Evolutionary conservation across 2,329 filamentous ascomycete genomes (phyloP), one percentile per base, ranked within the genome.

Genomic region (Fusarium sp.): DNA sequence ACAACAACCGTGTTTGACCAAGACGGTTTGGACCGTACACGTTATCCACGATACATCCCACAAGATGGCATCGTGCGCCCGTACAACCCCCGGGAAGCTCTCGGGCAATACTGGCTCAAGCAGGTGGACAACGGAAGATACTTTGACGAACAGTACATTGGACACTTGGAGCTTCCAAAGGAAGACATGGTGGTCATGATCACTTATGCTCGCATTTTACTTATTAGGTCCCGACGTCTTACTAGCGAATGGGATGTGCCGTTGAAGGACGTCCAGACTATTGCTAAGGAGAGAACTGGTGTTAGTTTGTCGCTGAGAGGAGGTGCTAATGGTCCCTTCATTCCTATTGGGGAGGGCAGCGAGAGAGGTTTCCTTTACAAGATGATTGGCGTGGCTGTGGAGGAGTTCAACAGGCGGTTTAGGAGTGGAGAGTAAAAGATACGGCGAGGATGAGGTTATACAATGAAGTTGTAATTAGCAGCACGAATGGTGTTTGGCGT

Each of bases 81-180:
- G 0, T 99, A 97, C 84, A 94, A 91, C 59, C 93, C 97, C 78
- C 93, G 96, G 48, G 96, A 99, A 84, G 94, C 96, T 0, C 89
- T 99, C 5, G 96, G 96, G 1, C 96, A 99, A 80, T 98, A 94
- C 84, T 99, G 96, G 97, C 90, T 99, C 70, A 99, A 99, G 86
- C 97, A 97, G 63, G 90, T 97, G 13, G 96, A 99, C 81, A 96
- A 98, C 71, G 96, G 96, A 67, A 96, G 94, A 80, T 98, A 95
- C 85, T 99, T 99, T 87, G 92, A 97, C 82, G 96, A 99, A 81
- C 88, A 94, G 78, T 99, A 99, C 83, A 96, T 99, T 79, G 97
- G 94, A 7, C 97, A 99, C 78, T 85, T 99, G 7, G 95, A 99
- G 81, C 87, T 99, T 27, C 92, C 94, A 13, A 90, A 91, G 65